Conservation (phyloP, 495 filamentous ascomycete genomes). For the Penicillium waksmanii region DNA sequence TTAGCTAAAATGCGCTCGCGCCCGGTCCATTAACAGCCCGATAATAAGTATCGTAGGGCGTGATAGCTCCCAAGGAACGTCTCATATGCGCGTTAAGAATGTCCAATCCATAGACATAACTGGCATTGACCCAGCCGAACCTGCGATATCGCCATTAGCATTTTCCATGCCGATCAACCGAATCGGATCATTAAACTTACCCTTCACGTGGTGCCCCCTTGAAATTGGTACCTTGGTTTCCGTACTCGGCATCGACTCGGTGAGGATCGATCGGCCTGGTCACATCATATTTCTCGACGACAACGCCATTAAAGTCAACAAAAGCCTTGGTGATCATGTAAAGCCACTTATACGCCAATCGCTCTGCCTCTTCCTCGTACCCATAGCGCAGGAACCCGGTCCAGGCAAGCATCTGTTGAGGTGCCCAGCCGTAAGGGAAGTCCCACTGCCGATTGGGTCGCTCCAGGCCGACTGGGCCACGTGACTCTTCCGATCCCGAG, state of each 20-base stretch:
- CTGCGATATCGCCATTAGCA: conserved; percentile 53
- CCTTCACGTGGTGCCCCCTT: conserved; percentile 93
- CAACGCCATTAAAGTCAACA: conserved; percentile 95
- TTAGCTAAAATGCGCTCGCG: conserved; percentile 22
- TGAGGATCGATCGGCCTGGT: conserved; percentile 87
- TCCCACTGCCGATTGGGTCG: conserved; percentile 97
- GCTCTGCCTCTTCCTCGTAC: conserved; percentile 84
- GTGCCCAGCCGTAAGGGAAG: conserved; percentile 97
- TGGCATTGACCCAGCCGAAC: conserved; percentile 98
- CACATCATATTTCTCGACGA: conserved; percentile 98
- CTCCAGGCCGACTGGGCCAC: conserved; percentile 76
- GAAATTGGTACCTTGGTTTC: conserved; percentile 93
- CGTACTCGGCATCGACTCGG: conserved; percentile 93
- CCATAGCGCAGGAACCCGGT: conserved; percentile 87
- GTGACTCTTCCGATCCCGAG: conserved; percentile 83
- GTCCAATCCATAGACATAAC: conserved; percentile 86
- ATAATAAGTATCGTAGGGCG: conserved; percentile 73
- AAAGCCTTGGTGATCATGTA: conserved; percentile 98
- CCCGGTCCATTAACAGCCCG: conserved; percentile 40
- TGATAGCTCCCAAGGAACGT: conserved; percentile 81
- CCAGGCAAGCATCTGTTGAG: conserved; percentile 98
- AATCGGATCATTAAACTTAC: conserved; percentile 57
- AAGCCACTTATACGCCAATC: conserved; percentile 91
- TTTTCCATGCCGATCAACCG: not conserved
- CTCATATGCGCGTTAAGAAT: conserved; percentile 83